A percentile compares a stretch with the other conserved stretches of the same genome.
These are phyloP conservation scores for Didymella pinodella DNA, from an alignment of 2,329 filamentous ascomycete genomes.

Conservation along the genomic window DNA sequence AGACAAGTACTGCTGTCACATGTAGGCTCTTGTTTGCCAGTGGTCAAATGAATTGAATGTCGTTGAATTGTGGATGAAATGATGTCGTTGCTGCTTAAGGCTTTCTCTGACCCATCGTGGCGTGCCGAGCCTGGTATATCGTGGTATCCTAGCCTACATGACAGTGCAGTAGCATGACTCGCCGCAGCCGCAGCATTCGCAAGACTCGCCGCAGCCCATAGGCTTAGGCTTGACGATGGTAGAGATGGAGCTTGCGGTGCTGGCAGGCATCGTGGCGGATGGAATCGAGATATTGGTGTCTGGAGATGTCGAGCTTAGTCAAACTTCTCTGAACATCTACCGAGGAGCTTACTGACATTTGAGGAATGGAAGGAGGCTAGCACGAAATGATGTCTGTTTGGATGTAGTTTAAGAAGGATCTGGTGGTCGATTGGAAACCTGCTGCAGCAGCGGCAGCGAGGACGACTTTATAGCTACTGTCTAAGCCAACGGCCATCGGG, in stretches of 20 bases:
- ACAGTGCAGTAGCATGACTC: conserved; percentile 50
- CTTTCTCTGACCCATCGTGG: not conserved
- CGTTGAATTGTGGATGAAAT: not conserved
- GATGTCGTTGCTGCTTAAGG: conserved; percentile 1
- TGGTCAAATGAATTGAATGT: not conserved
- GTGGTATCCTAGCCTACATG: conserved; percentile 35
- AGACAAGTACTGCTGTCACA: not conserved
- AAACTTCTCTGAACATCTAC: not conserved
- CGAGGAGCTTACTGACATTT: not conserved
- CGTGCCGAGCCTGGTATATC: not conserved
- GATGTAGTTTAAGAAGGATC: not conserved
- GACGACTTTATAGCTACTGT: conserved; percentile 5
- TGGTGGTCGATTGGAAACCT: not conserved
- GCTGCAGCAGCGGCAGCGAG: not conserved
- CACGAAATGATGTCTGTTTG: not conserved
- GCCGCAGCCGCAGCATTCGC: conserved; percentile 51
- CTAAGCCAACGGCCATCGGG: not conserved
- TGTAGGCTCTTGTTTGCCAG: not conserved
- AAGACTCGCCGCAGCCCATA: conserved; percentile 47
- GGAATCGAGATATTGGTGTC: not conserved
- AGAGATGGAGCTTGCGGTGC: conserved; percentile 44
- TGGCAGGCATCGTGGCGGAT: conserved; percentile 43
- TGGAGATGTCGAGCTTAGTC: not conserved
- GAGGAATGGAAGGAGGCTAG: too few species aligned
- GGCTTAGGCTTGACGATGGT: conserved; percentile 51